Conservation (phyloP, 2,329 filamentous ascomycete species). For the Calonectria ilicicola region DNA sequence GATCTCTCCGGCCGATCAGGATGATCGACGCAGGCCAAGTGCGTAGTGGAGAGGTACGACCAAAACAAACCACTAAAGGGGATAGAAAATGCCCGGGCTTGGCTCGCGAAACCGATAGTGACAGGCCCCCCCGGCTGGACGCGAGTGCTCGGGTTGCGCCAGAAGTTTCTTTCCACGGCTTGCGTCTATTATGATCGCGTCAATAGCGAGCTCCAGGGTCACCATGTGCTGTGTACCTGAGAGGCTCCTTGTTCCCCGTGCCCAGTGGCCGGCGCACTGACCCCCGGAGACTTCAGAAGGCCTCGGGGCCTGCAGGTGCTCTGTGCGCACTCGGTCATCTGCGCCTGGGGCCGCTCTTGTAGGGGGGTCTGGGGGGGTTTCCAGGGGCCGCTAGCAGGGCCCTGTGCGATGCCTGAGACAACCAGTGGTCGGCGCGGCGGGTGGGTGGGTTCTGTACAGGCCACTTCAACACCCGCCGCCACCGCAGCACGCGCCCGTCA, state of each 20-base stretch:
- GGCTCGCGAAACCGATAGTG: constrained; percentile 12
- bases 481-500: constrained; percentile 15
- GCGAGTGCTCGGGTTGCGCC: constrained; percentile 3
- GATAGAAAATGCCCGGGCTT: constrained; percentile 6
- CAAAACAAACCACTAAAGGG: constrained; percentile 33
- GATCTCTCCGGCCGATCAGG: constrained; percentile 42
- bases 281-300: constrained; percentile 14
- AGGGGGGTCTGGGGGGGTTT: background rate
- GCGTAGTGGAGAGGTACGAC: constrained; percentile 26
- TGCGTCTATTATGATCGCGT: constrained; percentile 9
- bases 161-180: constrained; percentile 9
- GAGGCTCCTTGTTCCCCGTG: background rate
- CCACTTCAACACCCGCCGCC: constrained; percentile 18
- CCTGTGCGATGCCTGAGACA: constrained; percentile 25
- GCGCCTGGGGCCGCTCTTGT: constrained; percentile 42
- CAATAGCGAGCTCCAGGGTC: constrained; percentile 10
- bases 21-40: constrained; percentile 33
- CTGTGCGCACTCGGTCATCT: constrained; percentile 47
- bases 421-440: constrained; percentile 16
- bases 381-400: constrained; percentile 35
- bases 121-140: constrained; percentile 17
- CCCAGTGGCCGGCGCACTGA: constrained; percentile 15
- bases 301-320: constrained; percentile 34
- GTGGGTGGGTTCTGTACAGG: background rate
- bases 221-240: constrained; percentile 14